These are phyloP conservation scores for Asclepias syriaca DNA, from an alignment of 257 asterid species.

Conservation along the genomic window DNA sequence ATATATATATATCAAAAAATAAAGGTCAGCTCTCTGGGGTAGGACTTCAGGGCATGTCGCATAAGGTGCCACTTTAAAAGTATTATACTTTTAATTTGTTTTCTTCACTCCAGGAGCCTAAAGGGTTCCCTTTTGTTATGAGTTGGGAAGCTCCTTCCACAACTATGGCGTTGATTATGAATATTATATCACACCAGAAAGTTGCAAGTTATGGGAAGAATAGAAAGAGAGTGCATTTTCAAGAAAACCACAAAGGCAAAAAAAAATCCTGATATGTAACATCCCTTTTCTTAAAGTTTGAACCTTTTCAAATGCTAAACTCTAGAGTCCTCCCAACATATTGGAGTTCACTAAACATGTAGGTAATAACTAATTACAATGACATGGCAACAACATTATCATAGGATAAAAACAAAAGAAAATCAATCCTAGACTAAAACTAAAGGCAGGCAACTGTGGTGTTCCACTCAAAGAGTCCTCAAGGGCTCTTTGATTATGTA, in stretches of 20 bases:
- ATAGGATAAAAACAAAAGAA: constrained; percentile 6
- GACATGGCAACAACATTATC: constrained; percentile 1
- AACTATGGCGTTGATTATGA: too few species aligned
- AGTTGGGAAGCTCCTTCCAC: too few species aligned
- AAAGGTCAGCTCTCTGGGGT: neutral
- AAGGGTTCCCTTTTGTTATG: neutral
- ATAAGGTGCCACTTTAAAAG: too few species aligned
- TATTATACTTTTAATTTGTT: too few species aligned
- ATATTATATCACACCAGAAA: too few species aligned
- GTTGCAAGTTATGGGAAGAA: neutral
- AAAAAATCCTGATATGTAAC: neutral
- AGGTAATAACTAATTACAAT: constrained; percentile 13
- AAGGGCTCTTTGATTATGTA: constrained; percentile 18
- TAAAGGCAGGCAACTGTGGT: constrained; percentile 6
- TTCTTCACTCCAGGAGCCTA: neutral
- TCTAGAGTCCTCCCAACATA: constrained; percentile 2
- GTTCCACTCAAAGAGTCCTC: constrained; percentile 15
- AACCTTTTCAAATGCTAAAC: neutral
- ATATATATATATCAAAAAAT: too few species aligned
- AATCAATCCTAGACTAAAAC: constrained; percentile 2
- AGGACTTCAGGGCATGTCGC: too few species aligned
- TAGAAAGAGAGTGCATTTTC: neutral
- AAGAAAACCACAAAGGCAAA: neutral
- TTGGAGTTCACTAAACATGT: constrained; percentile 7
- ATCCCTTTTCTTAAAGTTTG: neutral